These are phyloP conservation scores for Penicillium lagena DNA, from an alignment of 495 filamentous ascomycete species.

Conservation along the genomic window DNA sequence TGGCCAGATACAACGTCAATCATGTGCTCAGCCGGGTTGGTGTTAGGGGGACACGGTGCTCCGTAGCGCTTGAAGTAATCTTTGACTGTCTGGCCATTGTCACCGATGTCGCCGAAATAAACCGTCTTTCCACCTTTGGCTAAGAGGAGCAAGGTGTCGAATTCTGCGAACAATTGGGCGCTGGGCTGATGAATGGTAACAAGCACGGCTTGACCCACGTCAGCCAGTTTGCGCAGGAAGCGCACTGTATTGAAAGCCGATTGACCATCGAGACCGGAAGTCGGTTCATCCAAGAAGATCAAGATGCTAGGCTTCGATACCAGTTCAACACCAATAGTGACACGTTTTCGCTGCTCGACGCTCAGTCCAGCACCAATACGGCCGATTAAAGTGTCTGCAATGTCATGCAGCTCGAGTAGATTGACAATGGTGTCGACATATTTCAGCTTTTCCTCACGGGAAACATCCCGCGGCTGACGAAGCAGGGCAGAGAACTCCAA, in stretches of 20 bases:
- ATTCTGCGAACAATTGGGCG: constrained; percentile 64
- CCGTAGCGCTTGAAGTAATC: constrained; percentile 76
- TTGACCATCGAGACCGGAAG: constrained; percentile 60
- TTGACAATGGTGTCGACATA: constrained; percentile 56
- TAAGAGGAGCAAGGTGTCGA: constrained; percentile 65
- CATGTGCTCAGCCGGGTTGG: constrained; percentile 90
- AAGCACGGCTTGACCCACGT: constrained; percentile 61
- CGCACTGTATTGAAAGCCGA: constrained; percentile 60
- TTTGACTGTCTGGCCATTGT: constrained; percentile 44
- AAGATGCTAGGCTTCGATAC: constrained; percentile 60
- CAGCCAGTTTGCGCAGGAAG: constrained; percentile 59
- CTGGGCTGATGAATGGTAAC: constrained; percentile 78
- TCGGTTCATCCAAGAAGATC: constrained; percentile 75
- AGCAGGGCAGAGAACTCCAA: constrained; percentile 53
- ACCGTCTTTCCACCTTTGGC: constrained; percentile 63
- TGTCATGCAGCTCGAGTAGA: constrained; percentile 51
- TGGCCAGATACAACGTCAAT: constrained; percentile 63
- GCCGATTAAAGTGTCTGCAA: constrained; percentile 50
- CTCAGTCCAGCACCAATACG: constrained; percentile 45
- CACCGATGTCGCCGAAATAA: constrained; percentile 63
- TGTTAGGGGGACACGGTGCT: constrained; percentile 61
- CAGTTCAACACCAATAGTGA: constrained; percentile 65
- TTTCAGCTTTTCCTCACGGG: constrained; percentile 49
- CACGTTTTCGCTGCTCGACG: constrained; percentile 56
- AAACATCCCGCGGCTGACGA: constrained; percentile 43